Base-by-base conservation (phyloP, 2,329 filamentous ascomycete genomes). In the Aspergillus pseudonomiae region DNA sequence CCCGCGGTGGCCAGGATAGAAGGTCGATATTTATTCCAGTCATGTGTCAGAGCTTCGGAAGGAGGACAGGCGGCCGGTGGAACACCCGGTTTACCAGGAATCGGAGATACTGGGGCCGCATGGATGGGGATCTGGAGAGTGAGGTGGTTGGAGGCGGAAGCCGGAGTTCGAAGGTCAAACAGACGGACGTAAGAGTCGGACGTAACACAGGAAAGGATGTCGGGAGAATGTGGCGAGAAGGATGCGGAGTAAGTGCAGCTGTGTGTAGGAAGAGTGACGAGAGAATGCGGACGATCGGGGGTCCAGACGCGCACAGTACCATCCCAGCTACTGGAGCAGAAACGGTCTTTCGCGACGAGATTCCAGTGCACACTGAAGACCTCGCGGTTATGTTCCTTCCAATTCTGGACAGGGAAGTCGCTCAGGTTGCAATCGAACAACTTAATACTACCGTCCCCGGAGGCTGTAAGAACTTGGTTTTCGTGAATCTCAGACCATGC, bases 21-120 rank as follows among this genome's bases (percentile, higher is more conserved):
- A 68, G 93, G 88, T 45, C 91, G 87, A 80, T 99, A 99, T 79
- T 99, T 99, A 82, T 99, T 99, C 95, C 95, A 99, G 78, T 99
- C 95, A 79, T 98, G 95, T 0, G 94, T 97, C 36, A 99, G 85
- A 43, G 92, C 88, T 82, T 99, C 95, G 11, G 88, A 85, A 0
- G 93, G 93, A n/a, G 88, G 82, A 54, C 69, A 65, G 10, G 84
- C 76, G 1, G 76, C 75, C 0, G 74, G 75, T 36, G 77, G 75
- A 4, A 78, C 67, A 9, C 76, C 78, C 4, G 77, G 74, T 28
- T 72, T 71, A 4, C 73, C 71, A 45, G 74, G 77, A 36, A 76
- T 79, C 39, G 81, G 80, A 12, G 82, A 79, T 19, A 86, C 83
- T 0, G 86, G 84, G 3, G 87, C 84, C 3, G 87, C 87, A 78